phyloP scores from a whole-genome alignment of 1,139 yeast genomes.

The Groenewaldozyma auringiensis region DNA sequence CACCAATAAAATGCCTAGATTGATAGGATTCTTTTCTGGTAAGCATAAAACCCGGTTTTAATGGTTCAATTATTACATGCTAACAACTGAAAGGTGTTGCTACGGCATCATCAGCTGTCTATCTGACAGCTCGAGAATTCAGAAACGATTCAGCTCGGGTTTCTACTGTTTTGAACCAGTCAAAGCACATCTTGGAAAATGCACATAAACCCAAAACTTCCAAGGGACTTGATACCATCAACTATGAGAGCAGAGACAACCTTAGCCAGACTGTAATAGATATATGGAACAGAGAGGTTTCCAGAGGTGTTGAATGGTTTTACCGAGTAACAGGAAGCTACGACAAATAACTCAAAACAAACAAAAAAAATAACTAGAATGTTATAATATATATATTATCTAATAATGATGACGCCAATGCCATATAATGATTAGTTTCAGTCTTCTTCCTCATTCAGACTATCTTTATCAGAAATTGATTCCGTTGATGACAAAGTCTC shows the following conservation, averaged over 20 bases:
- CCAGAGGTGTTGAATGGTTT: conserved; percentile 56
- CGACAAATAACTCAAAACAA: conserved; percentile 3
- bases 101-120: conserved; percentile 56
- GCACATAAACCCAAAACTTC: conserved; percentile 30
- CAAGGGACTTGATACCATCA: conserved; percentile 23
- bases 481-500: no score
- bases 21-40: conserved; percentile 61
- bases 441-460: no score
- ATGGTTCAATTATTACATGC: neutral
- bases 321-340: conserved; percentile 26
- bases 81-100: conserved; percentile 42
- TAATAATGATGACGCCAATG: no score
- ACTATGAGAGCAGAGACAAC: conserved; percentile 40
- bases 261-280: conserved; percentile 62
- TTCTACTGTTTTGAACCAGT: conserved; percentile 41
- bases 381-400: neutral
- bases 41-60: conserved; percentile 13
- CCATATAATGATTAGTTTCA: no score
- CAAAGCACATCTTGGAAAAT: conserved; percentile 42
- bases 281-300: conserved; percentile 74
- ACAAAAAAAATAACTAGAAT: no score
- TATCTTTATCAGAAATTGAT: no score
- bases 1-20: conserved; percentile 40
- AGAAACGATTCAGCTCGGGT: conserved; percentile 42
- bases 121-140: conserved; percentile 56